These are phyloP conservation scores for Ceratobasidium sp. DNA, from an alignment of 1,284 basidiomycete genomes.

Conservation along the genomic window DNA sequence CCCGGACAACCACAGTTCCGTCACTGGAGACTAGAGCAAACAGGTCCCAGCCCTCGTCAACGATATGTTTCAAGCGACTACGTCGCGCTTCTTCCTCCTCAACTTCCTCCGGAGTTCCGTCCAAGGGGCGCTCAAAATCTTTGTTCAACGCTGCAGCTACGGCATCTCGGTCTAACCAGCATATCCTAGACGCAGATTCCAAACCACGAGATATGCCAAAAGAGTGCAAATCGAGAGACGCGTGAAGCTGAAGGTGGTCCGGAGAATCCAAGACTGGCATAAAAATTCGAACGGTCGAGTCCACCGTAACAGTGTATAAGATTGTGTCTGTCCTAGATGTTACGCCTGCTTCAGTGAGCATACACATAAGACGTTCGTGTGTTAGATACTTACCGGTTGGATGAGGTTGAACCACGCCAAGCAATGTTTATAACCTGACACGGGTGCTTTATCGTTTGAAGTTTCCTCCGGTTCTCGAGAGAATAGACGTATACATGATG, in stretches of 20 bases:
- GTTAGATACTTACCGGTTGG: conserved; percentile 66
- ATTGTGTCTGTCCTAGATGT: conserved; percentile 62
- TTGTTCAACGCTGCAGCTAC: conserved; percentile 50
- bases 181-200: conserved; percentile 57
- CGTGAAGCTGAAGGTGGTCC: conserved; percentile 83
- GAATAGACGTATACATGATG: conserved; percentile 14
- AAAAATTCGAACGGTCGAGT: conserved; percentile 83
- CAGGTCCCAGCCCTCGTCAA: conserved; percentile 79
- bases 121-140: conserved; percentile 7
- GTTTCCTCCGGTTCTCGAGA: conserved; percentile 48
- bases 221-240: conserved; percentile 72
- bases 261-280: conserved; percentile 88
- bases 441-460: conserved; percentile 71
- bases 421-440: conserved; percentile 51
- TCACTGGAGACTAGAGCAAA: conserved; percentile 77
- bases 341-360: conserved; percentile 39
- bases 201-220: conserved; percentile 53
- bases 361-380: background rate
- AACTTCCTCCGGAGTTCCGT: conserved; percentile 46
- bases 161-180: conserved; percentile 70
- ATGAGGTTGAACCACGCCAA: conserved; percentile 73
- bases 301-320: conserved; percentile 78
- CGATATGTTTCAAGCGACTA: conserved; percentile 66
- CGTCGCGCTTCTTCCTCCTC: conserved; percentile 59
- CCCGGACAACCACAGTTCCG: conserved; percentile 66